Evolutionary conservation across 768 basidiomycete species (phyloP).

Genomic region (Trametes cubensis): DNA sequence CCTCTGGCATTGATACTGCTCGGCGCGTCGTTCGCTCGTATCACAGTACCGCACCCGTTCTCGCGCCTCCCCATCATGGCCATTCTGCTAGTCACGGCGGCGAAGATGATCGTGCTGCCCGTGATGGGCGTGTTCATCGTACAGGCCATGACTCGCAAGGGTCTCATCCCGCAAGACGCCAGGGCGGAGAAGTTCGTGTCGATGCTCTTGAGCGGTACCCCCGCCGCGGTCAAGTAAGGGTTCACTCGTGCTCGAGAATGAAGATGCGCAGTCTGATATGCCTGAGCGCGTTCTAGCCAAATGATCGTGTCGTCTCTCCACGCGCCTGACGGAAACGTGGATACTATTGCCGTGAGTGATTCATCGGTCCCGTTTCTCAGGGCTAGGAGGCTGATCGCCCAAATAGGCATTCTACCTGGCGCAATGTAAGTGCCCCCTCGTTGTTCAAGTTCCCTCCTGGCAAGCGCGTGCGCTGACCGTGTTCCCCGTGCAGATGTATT

Average conservation of each 20-base stretch:
- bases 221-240: constrained; percentile 44
- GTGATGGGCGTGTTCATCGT: constrained; percentile 40
- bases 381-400: not conserved
- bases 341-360: constrained; percentile 44
- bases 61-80: constrained; percentile 41
- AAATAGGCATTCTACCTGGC: constrained; percentile 43
- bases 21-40: constrained; percentile 43
- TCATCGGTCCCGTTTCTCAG: not conserved
- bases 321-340: constrained; percentile 46
- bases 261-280: not conserved
- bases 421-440: constrained; percentile 42
- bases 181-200: constrained; percentile 47
- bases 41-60: constrained; percentile 37
- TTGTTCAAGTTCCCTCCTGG: not conserved
- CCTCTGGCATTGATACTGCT: constrained; percentile 29
- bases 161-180: constrained; percentile 40
- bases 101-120: constrained; percentile 45
- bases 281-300: constrained; percentile 36
- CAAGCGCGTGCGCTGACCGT: not conserved
- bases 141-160: constrained; percentile 32
- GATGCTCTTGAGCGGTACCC: constrained; percentile 51
- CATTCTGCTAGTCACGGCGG: constrained; percentile 37
- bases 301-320: constrained; percentile 48
- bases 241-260: not conserved
- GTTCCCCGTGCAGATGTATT: constrained; percentile 37